Conservation (phyloP, 2,329 filamentous ascomycete species). For the Hypoxylon sp. region DNA sequence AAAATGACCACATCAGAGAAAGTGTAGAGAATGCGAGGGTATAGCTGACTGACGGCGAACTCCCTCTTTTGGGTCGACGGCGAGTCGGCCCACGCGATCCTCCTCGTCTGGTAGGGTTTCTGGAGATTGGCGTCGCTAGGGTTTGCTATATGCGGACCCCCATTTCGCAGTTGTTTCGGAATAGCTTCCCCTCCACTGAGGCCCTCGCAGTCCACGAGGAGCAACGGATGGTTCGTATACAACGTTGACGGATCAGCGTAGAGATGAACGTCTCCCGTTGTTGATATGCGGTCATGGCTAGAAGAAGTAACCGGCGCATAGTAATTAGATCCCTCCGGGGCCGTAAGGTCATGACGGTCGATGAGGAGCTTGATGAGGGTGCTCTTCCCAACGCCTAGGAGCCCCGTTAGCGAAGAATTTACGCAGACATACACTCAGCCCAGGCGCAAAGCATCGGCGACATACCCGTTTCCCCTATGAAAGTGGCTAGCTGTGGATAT, state of each 20-base stretch:
- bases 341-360: slow-evolving; percentile 49
- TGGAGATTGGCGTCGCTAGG: slow-evolving; percentile 21
- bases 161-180: slow-evolving; percentile 48
- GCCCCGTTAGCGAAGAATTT: slow-evolving; percentile 1
- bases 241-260: slow-evolving; percentile 61
- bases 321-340: slow-evolving; percentile 47
- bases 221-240: slow-evolving; percentile 54
- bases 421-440: no score
- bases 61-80: slow-evolving; percentile 52
- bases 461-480: slow-evolving; percentile 57
- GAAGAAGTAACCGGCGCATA: slow-evolving; percentile 61
- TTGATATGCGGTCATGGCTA: slow-evolving; percentile 56
- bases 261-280: slow-evolving; percentile 64
- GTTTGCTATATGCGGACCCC: slow-evolving; percentile 21
- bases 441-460: not conserved
- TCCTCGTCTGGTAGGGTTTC: slow-evolving; percentile 41
- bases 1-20: slow-evolving; percentile 61
- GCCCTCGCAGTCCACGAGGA: slow-evolving; percentile 66
- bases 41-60: slow-evolving; percentile 56
- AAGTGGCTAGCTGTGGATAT: slow-evolving; percentile 57
- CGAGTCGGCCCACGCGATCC: slow-evolving; percentile 52
- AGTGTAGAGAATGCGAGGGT: slow-evolving; percentile 59
- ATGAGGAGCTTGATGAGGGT: slow-evolving; percentile 63
- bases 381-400: slow-evolving; percentile 60
- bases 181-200: slow-evolving; percentile 60